These are phyloP conservation scores for Agaricus blazei DNA, from an alignment of 768 basidiomycete species.

Conservation along the genomic window DNA sequence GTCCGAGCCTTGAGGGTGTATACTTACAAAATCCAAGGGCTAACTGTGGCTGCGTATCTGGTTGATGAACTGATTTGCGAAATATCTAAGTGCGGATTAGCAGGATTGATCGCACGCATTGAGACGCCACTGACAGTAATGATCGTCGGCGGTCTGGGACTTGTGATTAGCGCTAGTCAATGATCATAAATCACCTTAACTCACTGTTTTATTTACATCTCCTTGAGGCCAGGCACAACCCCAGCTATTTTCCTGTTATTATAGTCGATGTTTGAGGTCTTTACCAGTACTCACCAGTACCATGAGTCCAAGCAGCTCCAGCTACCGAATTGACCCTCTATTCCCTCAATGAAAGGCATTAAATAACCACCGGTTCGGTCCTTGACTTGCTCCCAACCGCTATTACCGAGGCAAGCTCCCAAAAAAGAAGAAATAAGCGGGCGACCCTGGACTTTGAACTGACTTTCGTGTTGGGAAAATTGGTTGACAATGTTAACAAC, in stretches of 20 bases:
- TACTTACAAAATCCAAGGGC: slow-evolving; percentile 43
- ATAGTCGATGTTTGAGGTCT: neutral
- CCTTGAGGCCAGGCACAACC: slow-evolving; percentile 61
- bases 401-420: slow-evolving; percentile 55
- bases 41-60: slow-evolving; percentile 41
- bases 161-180: neutral
- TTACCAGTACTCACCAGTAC: slow-evolving; percentile 33
- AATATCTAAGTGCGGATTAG: slow-evolving; percentile 27
- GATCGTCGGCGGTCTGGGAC: slow-evolving; percentile 36
- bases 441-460: slow-evolving; percentile 50
- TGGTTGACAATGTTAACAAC: slow-evolving; percentile 38
- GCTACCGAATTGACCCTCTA: slow-evolving; percentile 37
- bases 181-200: slow-evolving; percentile 9
- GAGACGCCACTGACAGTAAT: slow-evolving; percentile 34
- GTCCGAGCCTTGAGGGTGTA: neutral
- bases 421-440: slow-evolving; percentile 57
- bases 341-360: slow-evolving; percentile 54
- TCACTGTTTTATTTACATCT: slow-evolving; percentile 35
- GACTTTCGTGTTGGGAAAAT: slow-evolving; percentile 46
- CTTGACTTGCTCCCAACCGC: slow-evolving; percentile 42
- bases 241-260: slow-evolving; percentile 33
- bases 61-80: slow-evolving; percentile 29
- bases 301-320: slow-evolving; percentile 49
- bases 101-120: neutral
- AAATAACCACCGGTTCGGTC: slow-evolving; percentile 39